Conservation (phyloP, 805 yeast species). For the Candida qinlingensis region DNA sequence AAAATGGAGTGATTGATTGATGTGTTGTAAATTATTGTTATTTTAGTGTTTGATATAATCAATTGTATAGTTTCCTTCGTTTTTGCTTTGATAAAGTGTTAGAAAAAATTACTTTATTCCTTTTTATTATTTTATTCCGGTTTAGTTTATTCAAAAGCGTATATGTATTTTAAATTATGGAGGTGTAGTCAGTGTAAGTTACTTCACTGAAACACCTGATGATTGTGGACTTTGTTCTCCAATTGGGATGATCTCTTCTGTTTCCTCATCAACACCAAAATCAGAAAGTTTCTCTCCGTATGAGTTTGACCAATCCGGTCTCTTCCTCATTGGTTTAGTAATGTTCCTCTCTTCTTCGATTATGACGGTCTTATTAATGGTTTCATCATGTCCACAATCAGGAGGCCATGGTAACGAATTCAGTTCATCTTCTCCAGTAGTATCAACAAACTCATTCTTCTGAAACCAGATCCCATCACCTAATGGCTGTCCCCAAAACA, state of each 20-base stretch:
- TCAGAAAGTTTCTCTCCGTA: slow-evolving; percentile 83
- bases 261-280: slow-evolving; percentile 80
- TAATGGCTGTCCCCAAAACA: slow-evolving; percentile 64
- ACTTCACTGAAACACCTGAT: neutral
- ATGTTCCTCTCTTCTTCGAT: neutral
- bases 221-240: neutral
- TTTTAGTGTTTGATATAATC: neutral
- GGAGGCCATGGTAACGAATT: slow-evolving; percentile 90
- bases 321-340: neutral
- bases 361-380: neutral
- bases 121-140: neutral
- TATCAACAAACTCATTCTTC: slow-evolving; percentile 46
- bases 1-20: slow-evolving; percentile 21
- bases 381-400: slow-evolving; percentile 56
- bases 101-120: neutral
- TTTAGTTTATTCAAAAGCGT: neutral
- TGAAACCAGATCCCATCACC: slow-evolving; percentile 56
- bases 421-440: slow-evolving; percentile 41
- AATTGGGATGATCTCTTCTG: slow-evolving; percentile 15
- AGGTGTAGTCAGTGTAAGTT: too few species aligned
- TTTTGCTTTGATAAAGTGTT: neutral
- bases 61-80: neutral
- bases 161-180: neutral
- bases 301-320: slow-evolving; percentile 63
- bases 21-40: neutral